Conservation (phyloP, 352 stramenopile species). For the Globisporangium cystogenes region DNA sequence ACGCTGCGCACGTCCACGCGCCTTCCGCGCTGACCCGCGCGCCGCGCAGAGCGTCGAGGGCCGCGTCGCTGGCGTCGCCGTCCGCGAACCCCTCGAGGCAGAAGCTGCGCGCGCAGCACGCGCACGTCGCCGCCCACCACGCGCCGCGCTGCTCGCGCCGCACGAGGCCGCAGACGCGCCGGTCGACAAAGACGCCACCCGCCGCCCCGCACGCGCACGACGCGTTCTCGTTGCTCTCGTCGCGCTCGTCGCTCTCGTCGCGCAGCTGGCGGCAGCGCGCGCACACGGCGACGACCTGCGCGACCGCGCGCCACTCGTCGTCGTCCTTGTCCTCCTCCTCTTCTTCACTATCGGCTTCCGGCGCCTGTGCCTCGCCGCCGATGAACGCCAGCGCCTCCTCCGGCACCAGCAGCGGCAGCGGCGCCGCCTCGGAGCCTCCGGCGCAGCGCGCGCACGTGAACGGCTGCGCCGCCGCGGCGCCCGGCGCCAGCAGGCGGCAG, state of each 20-base stretch:
- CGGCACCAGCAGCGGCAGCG: constrained; percentile 29
- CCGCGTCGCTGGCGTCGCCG: no score
- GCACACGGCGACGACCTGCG: constrained; percentile 43
- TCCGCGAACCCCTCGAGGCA: no score
- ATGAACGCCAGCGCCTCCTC: constrained; percentile 20
- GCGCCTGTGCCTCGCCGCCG: background rate
- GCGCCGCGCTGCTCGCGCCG: background rate
- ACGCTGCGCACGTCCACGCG: no score
- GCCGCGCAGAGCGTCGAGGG: no score
- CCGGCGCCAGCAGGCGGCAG: constrained; percentile 15
- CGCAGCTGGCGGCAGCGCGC: constrained; percentile 44
- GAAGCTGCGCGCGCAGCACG: no score
- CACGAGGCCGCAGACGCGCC: constrained; percentile 2
- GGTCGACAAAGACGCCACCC: no score
- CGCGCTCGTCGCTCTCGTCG: no score
- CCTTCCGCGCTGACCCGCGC: no score
- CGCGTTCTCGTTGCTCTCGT: no score
- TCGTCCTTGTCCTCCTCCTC: constrained; percentile 1
- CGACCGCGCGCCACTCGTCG: constrained; percentile 28
- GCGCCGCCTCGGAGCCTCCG: background rate
- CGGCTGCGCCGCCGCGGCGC: constrained; percentile 5
- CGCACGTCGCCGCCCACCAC: no score
- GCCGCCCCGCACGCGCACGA: no score
- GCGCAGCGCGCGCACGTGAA: constrained; percentile 22
- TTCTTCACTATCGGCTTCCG: constrained; percentile 2